Conservation (phyloP, 441 rosid genomes). For the Aleurites moluccanus region DNA sequence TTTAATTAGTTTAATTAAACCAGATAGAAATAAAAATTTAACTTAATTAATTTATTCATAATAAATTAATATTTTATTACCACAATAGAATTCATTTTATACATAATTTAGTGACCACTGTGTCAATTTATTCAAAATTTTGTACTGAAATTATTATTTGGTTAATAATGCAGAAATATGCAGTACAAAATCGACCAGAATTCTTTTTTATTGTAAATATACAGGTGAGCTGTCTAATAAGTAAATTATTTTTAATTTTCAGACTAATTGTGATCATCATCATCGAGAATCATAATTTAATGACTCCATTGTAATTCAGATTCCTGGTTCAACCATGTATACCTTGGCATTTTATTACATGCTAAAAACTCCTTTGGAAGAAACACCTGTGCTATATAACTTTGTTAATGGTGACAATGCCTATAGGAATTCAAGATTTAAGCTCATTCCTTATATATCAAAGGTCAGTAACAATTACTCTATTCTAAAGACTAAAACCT, state of each 20-base stretch:
- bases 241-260: background rate
- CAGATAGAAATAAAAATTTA: no score
- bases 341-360: slow-evolving; percentile 72
- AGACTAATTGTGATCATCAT: background rate
- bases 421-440: slow-evolving; percentile 85
- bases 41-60: background rate
- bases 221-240: slow-evolving; percentile 45
- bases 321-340: slow-evolving; percentile 68
- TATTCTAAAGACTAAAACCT: background rate
- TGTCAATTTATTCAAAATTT: no score
- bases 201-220: slow-evolving; percentile 83
- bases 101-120: no score
- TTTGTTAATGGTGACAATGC: slow-evolving; percentile 89
- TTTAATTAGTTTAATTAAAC: no score
- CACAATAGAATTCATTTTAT: no score
- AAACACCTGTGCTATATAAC: slow-evolving; percentile 61
- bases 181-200: slow-evolving; percentile 57
- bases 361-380: slow-evolving; percentile 70
- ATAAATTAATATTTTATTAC: no score
- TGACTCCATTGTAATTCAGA: slow-evolving; percentile 35
- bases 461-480: slow-evolving; percentile 40
- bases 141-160: background rate
- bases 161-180: slow-evolving; percentile 42
- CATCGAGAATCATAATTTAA: background rate
- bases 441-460: slow-evolving; percentile 91